These are phyloP conservation scores for Suhomyces taliae DNA, from an alignment of 1,139 yeast genomes.

Conservation along the genomic window DNA sequence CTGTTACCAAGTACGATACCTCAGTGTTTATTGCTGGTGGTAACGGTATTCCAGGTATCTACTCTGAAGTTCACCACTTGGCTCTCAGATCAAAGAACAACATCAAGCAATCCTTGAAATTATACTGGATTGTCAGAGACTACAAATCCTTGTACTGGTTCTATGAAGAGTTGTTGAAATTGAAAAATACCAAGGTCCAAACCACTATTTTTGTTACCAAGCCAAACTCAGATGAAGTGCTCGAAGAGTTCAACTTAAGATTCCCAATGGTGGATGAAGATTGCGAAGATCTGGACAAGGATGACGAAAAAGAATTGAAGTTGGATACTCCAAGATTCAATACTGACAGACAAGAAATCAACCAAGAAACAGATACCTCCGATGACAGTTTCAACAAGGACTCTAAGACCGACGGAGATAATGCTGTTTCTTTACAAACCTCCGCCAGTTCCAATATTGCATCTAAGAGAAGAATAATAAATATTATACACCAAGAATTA, in stretches of 20 bases:
- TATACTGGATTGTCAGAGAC: slow-evolving; percentile 56
- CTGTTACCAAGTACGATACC: slow-evolving; percentile 35
- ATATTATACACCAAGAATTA: slow-evolving; percentile 20
- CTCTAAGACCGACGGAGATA: neutral
- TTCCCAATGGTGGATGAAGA: slow-evolving; percentile 2
- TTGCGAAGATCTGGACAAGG: slow-evolving; percentile 2
- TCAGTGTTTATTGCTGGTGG: slow-evolving; percentile 48
- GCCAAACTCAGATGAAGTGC: slow-evolving; percentile 22
- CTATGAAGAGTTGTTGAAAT: slow-evolving; percentile 42
- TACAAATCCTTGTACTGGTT: slow-evolving; percentile 51
- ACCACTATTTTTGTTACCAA: slow-evolving; percentile 46
- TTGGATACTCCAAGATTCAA: neutral
- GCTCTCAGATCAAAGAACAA: slow-evolving; percentile 13
- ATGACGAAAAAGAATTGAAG: slow-evolving; percentile 2
- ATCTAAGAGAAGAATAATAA: slow-evolving; percentile 8
- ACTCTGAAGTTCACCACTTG: slow-evolving; percentile 35
- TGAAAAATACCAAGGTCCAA: slow-evolving; percentile 32
- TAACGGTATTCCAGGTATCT: slow-evolving; percentile 50
- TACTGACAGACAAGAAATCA: neutral
- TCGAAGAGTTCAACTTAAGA: slow-evolving; percentile 21
- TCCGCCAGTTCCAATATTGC: neutral
- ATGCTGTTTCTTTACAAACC: neutral
- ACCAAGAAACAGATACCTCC: neutral
- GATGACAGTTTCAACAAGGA: neutral
- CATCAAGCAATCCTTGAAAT: slow-evolving; percentile 28